phyloP scores from a whole-genome alignment of 1,284 basidiomycete genomes.

The Irpex rosettiformis region DNA sequence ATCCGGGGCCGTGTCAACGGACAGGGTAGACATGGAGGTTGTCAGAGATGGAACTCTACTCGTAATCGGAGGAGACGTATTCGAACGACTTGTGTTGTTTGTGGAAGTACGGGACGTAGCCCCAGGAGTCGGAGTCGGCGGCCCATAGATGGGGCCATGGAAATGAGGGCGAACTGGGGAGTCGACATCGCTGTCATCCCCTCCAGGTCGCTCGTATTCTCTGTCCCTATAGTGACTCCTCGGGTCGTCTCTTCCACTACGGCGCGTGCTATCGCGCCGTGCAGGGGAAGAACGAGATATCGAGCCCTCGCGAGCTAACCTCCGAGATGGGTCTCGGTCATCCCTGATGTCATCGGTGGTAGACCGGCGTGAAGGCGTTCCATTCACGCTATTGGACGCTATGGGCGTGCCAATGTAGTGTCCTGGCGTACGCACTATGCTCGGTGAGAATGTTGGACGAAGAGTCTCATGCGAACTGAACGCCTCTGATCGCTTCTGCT shows the following conservation, averaged over 20 bases:
- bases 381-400: constrained; percentile 13
- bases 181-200: constrained; percentile 6
- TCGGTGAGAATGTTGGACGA: constrained; percentile 61
- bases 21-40: constrained; percentile 12
- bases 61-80: constrained; percentile 15
- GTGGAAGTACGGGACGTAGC: background rate
- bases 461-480: constrained; percentile 49
- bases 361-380: constrained; percentile 4
- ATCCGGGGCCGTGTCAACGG: constrained; percentile 19
- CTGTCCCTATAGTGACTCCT: constrained; percentile 12
- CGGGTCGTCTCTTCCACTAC: constrained; percentile 2
- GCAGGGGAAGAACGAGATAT: background rate
- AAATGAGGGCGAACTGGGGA: constrained; percentile 17
- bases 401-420: constrained; percentile 36
- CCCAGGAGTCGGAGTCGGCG: constrained; percentile 15
- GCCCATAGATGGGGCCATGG: constrained; percentile 25
- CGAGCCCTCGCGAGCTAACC: background rate
- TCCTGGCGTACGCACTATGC: constrained; percentile 61
- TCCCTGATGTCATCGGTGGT: constrained; percentile 6
- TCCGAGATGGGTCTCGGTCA: constrained; percentile 1
- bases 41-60: constrained; percentile 12
- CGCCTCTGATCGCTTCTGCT: constrained; percentile 26
- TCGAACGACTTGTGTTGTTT: constrained; percentile 1
- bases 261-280: constrained; percentile 6
- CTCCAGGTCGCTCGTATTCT: constrained; percentile 6